Base-by-base conservation (phyloP, 345 rosid genomes). In the Populus pruinosa region DNA sequence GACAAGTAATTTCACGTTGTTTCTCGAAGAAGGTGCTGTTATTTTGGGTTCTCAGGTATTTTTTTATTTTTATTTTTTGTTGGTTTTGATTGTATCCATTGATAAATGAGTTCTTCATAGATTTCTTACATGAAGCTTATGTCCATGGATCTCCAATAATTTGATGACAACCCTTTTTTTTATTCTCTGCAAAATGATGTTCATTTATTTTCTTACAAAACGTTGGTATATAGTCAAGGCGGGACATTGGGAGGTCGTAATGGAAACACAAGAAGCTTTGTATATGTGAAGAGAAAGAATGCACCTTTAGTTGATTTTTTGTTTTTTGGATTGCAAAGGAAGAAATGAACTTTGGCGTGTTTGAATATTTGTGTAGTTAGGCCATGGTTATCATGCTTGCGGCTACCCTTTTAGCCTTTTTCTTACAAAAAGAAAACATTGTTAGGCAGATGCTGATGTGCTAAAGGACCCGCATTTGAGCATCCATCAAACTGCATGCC, bases 1-100 rank as follows among this genome's bases (percentile, higher is more conserved):
- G 65, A 96, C 99, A 77, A 92, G 96, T 75, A 89, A 94, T 82
- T 91, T 96, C 89, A 94, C 96, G 47, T 86, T 96, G 81, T 96
- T 92, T 33, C 97, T 96, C 18, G 87, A 94, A 63, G 86, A 76
- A 12, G 97, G 92, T 23, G 98, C 99, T 35, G 81, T 91, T 31
- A 87, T 96, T 80, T 78, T 96, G 80, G 99, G 97, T 76, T 96
- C 98, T 77, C 92, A 88, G 97, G 99, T 92, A 71, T 43, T 61
- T 63, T 11, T 43, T 39, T 23, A 27, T 63, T 25, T 63, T 25
- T 4, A 0, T 33, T 33, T 59, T 5, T 38, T 10, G 44, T 41
- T 41, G 44, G 44, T 10, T 41, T 41, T 41, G 44, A 41, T 49
- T 6, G 25, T 16, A 16, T 70, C n/a, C 36, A 11, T 23, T 56